Percentiles rank a stretch among this genome's conserved stretches.
Evolutionary conservation across 179 eudicot genomes (phyloP).

Genomic region (Silene noctiflora): DNA sequence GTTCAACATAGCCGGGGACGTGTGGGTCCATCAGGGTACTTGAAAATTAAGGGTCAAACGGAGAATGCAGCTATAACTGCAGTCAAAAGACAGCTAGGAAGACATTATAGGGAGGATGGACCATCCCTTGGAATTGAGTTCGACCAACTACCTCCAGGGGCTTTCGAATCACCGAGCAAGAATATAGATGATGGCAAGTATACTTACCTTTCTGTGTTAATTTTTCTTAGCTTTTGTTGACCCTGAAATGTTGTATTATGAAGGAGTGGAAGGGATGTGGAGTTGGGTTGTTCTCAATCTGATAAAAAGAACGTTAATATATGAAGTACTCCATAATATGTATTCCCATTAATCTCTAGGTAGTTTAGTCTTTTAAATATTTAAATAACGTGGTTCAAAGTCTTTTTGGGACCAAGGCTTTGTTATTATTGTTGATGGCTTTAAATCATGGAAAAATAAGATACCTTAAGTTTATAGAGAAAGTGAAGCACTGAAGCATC

Average conservation of each 20-base stretch:
- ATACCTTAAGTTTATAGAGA: neutral
- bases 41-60: slow-evolving; percentile 74
- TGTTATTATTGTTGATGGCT: neutral
- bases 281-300: slow-evolving; percentile 12
- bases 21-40: slow-evolving; percentile 77
- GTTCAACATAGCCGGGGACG: slow-evolving; percentile 39
- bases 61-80: slow-evolving; percentile 88
- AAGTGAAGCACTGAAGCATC: slow-evolving; percentile 1
- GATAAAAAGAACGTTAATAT: neutral
- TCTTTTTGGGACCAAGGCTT: neutral
- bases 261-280: neutral
- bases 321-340: neutral
- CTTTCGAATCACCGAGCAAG: slow-evolving; percentile 66
- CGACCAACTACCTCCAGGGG: slow-evolving; percentile 91
- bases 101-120: slow-evolving; percentile 73
- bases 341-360: neutral
- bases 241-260: neutral
- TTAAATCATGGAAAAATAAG: neutral
- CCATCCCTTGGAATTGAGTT: slow-evolving; percentile 88
- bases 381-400: neutral
- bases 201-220: neutral
- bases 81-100: slow-evolving; percentile 88
- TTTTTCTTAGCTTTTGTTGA: neutral
- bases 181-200: slow-evolving; percentile 43
- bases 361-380: neutral